Base-by-base conservation (phyloP, 1,139 yeast species). In the Candida pseudocylindracea region DNA sequence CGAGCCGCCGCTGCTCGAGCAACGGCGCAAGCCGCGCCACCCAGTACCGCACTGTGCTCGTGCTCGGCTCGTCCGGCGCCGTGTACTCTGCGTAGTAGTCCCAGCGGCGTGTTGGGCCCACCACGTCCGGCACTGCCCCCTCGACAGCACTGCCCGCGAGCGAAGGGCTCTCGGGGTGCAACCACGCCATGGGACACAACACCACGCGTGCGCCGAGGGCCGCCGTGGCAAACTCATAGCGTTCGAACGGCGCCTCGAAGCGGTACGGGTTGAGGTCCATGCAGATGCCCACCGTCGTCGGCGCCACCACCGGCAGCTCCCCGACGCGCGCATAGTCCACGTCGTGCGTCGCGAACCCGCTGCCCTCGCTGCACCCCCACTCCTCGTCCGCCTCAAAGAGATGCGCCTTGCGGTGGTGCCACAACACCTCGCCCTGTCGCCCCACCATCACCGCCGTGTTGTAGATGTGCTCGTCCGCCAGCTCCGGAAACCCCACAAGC, bases 181-280 rank as follows among this genome's bases (percentile, higher is more conserved):
- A 55, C 96, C 96, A 85, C 0, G 93, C 92, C 69, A 79, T 81
- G 2, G 94, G 93, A 39, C 1, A 80, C 58, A 37, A 85, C 50
- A 30, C 63, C 57, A 0, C 68, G 65, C 12, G 54, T 46, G 33
- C 70, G 61, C 1, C 52, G 44, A 27, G 55, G 48, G 37, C 80
- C 72, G 33, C 60, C 56, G 26, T 52, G 47, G 85, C 64, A 49
- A 79, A 80, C 47, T 85, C 95, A 46, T 64, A 81, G 28, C 57
- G 60, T 30, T 63, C 59, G 50, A 79, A 81, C 1, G 92, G 83
- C 1, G 93, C 83, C 40, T 66, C 59, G 47, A 83, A 85, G 45
- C 76, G 63, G 48, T 79, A 76, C 0, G 95, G 94, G 47, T 80
- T 83, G 39, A 85, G 51, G 49, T 83, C 96, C 96, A 83, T 85